Base-by-base conservation (phyloP, 2,329 filamentous ascomycete species). In the Cyphellophora europaea region DNA sequence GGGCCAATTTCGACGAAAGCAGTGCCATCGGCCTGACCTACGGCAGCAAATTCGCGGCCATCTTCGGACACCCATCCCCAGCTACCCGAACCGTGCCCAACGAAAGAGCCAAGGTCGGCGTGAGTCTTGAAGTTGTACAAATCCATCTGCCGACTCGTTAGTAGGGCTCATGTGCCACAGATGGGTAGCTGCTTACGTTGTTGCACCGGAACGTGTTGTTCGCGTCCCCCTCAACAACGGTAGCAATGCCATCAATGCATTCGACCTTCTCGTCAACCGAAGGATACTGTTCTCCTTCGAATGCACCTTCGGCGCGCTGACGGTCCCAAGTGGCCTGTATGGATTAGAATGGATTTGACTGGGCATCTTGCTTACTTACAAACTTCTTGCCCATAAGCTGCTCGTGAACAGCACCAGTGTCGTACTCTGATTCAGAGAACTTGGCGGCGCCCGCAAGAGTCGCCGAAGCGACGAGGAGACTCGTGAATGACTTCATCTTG, bases 11-110 rank as follows among this genome's bases (percentile, higher is more conserved):
- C 68, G 10, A 63, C 63, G 31, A 72, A 71, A 3, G 65, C 64
- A 2, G 66, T 64, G 12, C 69, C 68, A 33, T 70, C 65, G n/a
- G 53, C 55, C 41, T 69, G 65, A 4, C 64, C 67, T 16, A 70
- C 56, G 16, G 62, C 58, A n/a, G 57, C 62, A 31, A 71, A 69
- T 45, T 71, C 67, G 3, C 67, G 62, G 11, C 67, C 68, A 15
- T 63, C 56, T 3, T 56, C 52, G 3, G 60, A 63, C 0, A 66
- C 68, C 68, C 63, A 67, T 4, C 67, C 68, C 64, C 62, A 67
- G 27, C 37, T 44, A 11, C 36, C 35, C 6, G 41, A 45, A 34
- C 45, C 44, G 27, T 41, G 41, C 6, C 41, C 40, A 14, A 15
- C 18, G 19, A 38, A 38, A 18, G 27, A 30, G 29, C 45, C 44